Evolutionary conservation across 179 eudicot genomes (phyloP).

Genomic region (Patellifolia procumbens): DNA sequence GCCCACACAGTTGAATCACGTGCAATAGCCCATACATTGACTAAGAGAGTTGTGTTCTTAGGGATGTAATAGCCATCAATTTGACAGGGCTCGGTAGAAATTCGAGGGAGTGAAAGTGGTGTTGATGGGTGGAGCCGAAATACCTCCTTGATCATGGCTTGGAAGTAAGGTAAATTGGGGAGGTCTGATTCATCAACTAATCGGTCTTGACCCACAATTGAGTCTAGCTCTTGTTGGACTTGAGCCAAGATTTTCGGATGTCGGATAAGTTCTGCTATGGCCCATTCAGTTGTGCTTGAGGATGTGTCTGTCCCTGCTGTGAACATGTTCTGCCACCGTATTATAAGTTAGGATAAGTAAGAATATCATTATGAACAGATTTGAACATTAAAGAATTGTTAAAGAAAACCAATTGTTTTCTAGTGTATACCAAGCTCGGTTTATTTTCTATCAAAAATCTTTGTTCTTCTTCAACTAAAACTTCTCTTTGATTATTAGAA

Average conservation of each 20-base stretch:
- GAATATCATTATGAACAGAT: too few relatives aligned
- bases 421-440: too few relatives aligned
- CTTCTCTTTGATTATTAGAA: too few relatives aligned
- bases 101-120: slow-evolving; percentile 81
- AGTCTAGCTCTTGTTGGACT: slow-evolving; percentile 62
- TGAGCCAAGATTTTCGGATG: slow-evolving; percentile 59
- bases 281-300: slow-evolving; percentile 91
- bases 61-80: slow-evolving; percentile 79
- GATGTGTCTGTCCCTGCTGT: slow-evolving; percentile 92
- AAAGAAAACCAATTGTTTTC: too few relatives aligned
- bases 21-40: slow-evolving; percentile 93
- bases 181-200: slow-evolving; percentile 61
- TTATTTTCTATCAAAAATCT: too few relatives aligned
- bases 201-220: slow-evolving; percentile 62
- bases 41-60: slow-evolving; percentile 66
- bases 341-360: neutral
- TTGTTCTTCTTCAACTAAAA: too few relatives aligned
- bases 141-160: slow-evolving; percentile 78
- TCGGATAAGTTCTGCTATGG: slow-evolving; percentile 76
- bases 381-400: too few relatives aligned
- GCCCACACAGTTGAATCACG: slow-evolving; percentile 76
- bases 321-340: slow-evolving; percentile 59
- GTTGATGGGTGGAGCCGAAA: slow-evolving; percentile 96
- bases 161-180: slow-evolving; percentile 54
- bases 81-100: slow-evolving; percentile 62